Conservation (phyloP, 1,139 yeast genomes). For the Pichia sp. region DNA sequence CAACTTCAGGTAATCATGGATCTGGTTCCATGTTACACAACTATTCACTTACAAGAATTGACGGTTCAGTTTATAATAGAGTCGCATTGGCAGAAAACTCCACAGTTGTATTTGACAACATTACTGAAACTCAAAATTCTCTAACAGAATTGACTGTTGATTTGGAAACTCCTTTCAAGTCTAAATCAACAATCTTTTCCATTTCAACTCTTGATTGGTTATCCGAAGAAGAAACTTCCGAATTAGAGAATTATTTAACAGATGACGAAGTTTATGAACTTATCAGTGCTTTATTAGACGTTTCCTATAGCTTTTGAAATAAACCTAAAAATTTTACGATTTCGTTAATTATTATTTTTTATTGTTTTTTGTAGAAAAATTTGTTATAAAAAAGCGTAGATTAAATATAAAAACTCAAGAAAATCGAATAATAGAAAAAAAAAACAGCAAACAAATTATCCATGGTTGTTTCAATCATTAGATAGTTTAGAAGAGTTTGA, state of each 20-base stretch:
- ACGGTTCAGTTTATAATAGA: constrained; percentile 32
- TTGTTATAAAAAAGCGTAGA: too few species aligned
- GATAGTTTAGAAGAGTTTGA: neutral
- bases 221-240: constrained; percentile 4
- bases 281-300: constrained; percentile 1
- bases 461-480: neutral
- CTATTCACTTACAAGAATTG: constrained; percentile 27
- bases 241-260: constrained; percentile 5
- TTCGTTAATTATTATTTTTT: neutral
- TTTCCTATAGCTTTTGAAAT: neutral
- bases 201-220: constrained; percentile 6
- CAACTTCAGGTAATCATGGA: constrained; percentile 45
- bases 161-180: neutral
- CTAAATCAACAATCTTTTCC: neutral
- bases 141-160: neutral
- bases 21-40: constrained; percentile 41
- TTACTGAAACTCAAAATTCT: constrained; percentile 7
- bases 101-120: constrained; percentile 31
- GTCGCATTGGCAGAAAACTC: constrained; percentile 40
- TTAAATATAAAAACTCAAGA: too few species aligned
- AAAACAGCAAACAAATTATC: too few species aligned
- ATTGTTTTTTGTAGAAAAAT: neutral
- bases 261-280: constrained; percentile 2
- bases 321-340: too few species aligned
- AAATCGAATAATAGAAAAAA: too few species aligned